Conservation (phyloP, 225 moss, liverwort and hornwort species). For the Sphagnum contortum region DNA sequence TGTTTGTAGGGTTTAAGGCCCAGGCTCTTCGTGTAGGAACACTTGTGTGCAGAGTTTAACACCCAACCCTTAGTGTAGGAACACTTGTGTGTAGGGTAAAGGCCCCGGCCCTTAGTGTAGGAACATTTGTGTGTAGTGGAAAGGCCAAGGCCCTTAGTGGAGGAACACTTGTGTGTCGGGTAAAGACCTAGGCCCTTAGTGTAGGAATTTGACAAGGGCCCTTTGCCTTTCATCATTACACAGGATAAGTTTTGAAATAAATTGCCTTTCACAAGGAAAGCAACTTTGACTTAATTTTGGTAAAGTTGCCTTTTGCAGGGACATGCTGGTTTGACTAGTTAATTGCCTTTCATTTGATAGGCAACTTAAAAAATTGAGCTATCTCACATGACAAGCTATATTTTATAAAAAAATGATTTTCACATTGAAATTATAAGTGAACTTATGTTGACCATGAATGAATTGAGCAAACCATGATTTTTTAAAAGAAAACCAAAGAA, state of each 20-base stretch:
- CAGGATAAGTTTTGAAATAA: neutral
- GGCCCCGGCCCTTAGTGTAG: too few species aligned
- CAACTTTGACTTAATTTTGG: too few species aligned
- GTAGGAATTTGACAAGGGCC: constrained; percentile 1
- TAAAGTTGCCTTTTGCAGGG: neutral
- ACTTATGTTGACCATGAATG: neutral
- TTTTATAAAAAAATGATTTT: neutral
- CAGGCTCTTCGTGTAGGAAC: too few species aligned
- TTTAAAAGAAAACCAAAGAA: neutral
- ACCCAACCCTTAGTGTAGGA: too few species aligned
- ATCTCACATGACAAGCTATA: neutral
- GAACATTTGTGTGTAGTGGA: too few species aligned
- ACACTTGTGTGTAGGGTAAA: too few species aligned
- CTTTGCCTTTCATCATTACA: neutral
- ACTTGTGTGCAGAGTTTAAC: too few species aligned
- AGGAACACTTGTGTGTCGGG: too few species aligned
- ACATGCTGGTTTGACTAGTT: neutral
- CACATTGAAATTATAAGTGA: neutral
- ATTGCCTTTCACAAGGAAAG: too few species aligned
- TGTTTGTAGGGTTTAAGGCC: too few species aligned
- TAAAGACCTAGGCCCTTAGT: neutral
- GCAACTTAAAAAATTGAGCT: neutral
- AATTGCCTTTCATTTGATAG: neutral
- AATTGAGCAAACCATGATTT: neutral
- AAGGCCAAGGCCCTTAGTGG: too few species aligned